phyloP scores from a whole-genome alignment of 2,329 filamentous ascomycete species.

The Nakataea oryzae region DNA sequence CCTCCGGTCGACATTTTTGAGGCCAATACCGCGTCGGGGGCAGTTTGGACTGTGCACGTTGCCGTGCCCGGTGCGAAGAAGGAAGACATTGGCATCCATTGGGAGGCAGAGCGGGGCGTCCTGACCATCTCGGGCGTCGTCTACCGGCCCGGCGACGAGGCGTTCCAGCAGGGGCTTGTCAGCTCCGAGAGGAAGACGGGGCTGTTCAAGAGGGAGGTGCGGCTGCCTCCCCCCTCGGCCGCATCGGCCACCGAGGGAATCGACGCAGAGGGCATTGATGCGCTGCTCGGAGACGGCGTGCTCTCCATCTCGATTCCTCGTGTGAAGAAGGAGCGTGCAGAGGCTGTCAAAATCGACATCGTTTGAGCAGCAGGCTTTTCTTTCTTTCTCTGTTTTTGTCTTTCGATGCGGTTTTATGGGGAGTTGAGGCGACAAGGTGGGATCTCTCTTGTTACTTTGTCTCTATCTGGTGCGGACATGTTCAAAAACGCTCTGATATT shows the following conservation, averaged over 20 bases:
- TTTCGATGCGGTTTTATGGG: background rate
- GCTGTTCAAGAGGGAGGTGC: constrained; percentile 61
- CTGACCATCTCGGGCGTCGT: constrained; percentile 64
- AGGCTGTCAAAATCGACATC: constrained; percentile 50
- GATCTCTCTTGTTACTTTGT: no score
- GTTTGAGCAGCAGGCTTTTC: constrained; percentile 20
- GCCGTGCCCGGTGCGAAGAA: constrained; percentile 72
- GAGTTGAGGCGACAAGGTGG: background rate
- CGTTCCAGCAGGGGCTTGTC: constrained; percentile 52
- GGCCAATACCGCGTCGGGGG: constrained; percentile 23
- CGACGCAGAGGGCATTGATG: constrained; percentile 56
- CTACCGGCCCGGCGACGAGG: constrained; percentile 61
- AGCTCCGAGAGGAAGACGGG: constrained; percentile 62
- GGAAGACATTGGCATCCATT: constrained; percentile 59
- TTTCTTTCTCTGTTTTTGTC: constrained; percentile 2
- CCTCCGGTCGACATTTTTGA: constrained; percentile 71
- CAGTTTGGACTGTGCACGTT: constrained; percentile 55
- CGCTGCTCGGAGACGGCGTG: constrained; percentile 71
- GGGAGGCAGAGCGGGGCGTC: constrained; percentile 56
- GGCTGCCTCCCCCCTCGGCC: constrained; percentile 39
- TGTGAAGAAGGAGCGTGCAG: constrained; percentile 54
- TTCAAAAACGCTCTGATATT: no score
- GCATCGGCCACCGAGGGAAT: constrained; percentile 48
- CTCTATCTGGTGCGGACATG: no score
- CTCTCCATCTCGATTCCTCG: constrained; percentile 71